Evolutionary conservation across 345 rosid genomes (phyloP), one percentile per base, ranked within the genome.

Genomic region (Salix dunnii): DNA sequence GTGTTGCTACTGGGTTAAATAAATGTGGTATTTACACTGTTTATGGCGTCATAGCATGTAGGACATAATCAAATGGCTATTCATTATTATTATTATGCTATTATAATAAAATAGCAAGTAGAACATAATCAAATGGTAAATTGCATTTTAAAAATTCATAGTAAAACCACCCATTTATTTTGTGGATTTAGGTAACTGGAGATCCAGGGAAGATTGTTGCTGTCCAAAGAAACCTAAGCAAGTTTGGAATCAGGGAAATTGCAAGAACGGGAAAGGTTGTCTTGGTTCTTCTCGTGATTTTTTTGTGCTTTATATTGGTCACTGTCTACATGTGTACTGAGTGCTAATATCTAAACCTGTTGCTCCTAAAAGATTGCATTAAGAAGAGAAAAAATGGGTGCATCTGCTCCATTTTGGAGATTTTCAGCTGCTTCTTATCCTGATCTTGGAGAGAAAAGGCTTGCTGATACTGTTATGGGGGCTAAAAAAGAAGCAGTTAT

Each of bases 381-480:
- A 85, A 90, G 92, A 88, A 88, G 99, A 82, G 99, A 90, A 87
- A 93, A 86, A 82, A 77, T 91, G 91, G 99, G 97, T 13, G 97
- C 87, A 67, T 82, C 89, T 79, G 99, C 99, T 78, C 97, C 97
- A 40, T 95, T 95, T 82, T 95, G 99, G 97, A 87, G 96, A 79
- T 95, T 95, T 84, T 95, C 99, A 71, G 97, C 98, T 7, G 91
- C 97, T 78, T 92, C 99, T 40, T 95, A 95, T 87, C 99, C 97
- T 73, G 99, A 93, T 87, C 97, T 95, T 58, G 84, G 81, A 84
- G 88, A 82, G 71, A 76, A 79, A 55, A 73, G 71, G 36, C 80
- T 91, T 70, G 78, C 77, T 68, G 76, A 83, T 78, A 85, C 84
- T 77, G 87, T 88, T 48, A 30, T 71, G 6, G 84, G 86, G 77